A percentile compares a stretch with the other conserved stretches of the same genome.
These are phyloP conservation scores for Fomitopsis betulina DNA, from an alignment of 1,284 basidiomycete genomes.

Conservation along the genomic window DNA sequence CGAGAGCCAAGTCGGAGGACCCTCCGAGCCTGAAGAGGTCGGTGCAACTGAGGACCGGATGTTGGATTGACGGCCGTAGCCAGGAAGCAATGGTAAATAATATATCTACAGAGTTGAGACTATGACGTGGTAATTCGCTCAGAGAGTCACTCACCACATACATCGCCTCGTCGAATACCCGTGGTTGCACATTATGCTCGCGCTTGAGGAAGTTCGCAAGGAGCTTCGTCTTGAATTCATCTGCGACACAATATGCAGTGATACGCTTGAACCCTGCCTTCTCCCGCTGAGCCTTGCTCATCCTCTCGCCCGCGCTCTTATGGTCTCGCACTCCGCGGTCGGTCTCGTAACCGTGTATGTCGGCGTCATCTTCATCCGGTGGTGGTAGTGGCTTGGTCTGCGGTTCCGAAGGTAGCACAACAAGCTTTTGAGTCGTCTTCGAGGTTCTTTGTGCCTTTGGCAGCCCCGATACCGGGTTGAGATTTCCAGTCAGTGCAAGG, in stretches of 20 bases:
- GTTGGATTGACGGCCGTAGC: slow-evolving; percentile 83
- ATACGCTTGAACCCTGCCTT: slow-evolving; percentile 73
- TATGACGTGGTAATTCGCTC: neutral
- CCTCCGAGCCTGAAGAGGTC: slow-evolving; percentile 46
- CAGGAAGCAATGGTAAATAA: slow-evolving; percentile 86
- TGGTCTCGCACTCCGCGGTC: slow-evolving; percentile 62
- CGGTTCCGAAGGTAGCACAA: slow-evolving; percentile 85
- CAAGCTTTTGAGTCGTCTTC: slow-evolving; percentile 90
- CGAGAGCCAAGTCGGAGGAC: slow-evolving; percentile 65
- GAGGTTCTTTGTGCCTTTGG: slow-evolving; percentile 67
- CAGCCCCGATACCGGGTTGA: slow-evolving; percentile 23
- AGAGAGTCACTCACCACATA: slow-evolving; percentile 67
- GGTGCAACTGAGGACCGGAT: slow-evolving; percentile 78
- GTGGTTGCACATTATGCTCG: slow-evolving; percentile 88
- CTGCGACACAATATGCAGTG: slow-evolving; percentile 86
- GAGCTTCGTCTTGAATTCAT: slow-evolving; percentile 77
- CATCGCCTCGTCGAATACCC: slow-evolving; percentile 90
- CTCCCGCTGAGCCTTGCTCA: slow-evolving; percentile 74
- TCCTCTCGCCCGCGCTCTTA: slow-evolving; percentile 78
- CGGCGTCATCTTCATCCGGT: slow-evolving; percentile 48
- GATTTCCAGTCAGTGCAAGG: slow-evolving; percentile 16
- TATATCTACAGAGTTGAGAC: slow-evolving; percentile 61
- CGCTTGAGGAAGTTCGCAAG: slow-evolving; percentile 83
- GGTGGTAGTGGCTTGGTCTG: slow-evolving; percentile 78
- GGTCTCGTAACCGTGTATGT: slow-evolving; percentile 58